A percentile compares a stretch with the other conserved stretches of the same genome.
These are phyloP conservation scores for Hortiboletus flavorubellus DNA, from an alignment of 768 basidiomycete species.

Conservation along the genomic window DNA sequence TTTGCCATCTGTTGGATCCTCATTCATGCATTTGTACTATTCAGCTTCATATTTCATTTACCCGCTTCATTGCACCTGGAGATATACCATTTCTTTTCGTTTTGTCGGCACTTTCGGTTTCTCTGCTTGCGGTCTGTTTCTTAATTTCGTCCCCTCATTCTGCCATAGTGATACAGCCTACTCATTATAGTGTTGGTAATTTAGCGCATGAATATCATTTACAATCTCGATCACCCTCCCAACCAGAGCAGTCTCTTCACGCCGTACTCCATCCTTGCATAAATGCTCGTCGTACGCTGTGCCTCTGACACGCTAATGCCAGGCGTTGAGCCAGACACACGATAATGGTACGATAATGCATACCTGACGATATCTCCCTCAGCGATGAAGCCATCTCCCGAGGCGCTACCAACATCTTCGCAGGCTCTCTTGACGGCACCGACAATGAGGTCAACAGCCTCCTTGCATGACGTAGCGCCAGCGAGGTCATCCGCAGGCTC, in stretches of 20 bases:
- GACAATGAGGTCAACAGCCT: conserved; percentile 74
- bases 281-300: conserved; percentile 77
- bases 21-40: conserved; percentile 21
- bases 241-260: conserved; percentile 89
- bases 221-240: conserved; percentile 47
- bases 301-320: conserved; percentile 71
- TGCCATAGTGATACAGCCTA: conserved; percentile 14
- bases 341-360: conserved; percentile 12
- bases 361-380: conserved; percentile 81
- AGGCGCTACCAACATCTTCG: conserved; percentile 49
- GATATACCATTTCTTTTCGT: conserved; percentile 20
- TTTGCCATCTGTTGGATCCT: conserved; percentile 15
- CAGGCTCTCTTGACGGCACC: conserved; percentile 68
- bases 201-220: neutral
- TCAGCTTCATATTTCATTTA: conserved; percentile 12
- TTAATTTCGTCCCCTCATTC: conserved; percentile 2
- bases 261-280: conserved; percentile 92
- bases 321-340: neutral
- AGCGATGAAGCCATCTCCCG: conserved; percentile 46
- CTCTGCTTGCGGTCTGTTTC: conserved; percentile 6
- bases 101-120: conserved; percentile 14
- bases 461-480: conserved; percentile 65
- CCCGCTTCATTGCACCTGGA: conserved; percentile 19
- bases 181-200: conserved; percentile 13
- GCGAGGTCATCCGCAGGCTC: conserved; percentile 61